These are phyloP conservation scores for Coemansia sp. DNA, from an alignment of 192 early-diverging fungal species.

Conservation along the genomic window DNA sequence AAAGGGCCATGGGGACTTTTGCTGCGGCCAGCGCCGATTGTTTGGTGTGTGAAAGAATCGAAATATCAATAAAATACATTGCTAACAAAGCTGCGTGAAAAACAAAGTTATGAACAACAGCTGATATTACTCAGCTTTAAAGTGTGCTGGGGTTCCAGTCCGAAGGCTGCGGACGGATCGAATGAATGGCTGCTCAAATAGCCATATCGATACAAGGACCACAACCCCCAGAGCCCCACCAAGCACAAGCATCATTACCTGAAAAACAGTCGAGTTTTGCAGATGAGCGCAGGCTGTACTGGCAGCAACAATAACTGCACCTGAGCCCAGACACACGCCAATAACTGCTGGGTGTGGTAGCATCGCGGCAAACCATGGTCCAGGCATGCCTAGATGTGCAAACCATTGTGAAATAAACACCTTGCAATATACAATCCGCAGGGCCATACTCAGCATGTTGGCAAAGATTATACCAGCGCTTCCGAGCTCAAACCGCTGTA, in stretches of 20 bases:
- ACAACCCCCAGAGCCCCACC: slow-evolving; percentile 14
- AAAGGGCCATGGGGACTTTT: no score
- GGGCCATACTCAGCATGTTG: slow-evolving; percentile 80
- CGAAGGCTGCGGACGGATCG: slow-evolving; percentile 16
- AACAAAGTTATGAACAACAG: no score
- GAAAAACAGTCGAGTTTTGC: background rate
- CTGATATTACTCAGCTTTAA: no score
- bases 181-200: slow-evolving; percentile 34
- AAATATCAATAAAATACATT: no score
- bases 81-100: no score
- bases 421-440: slow-evolving; percentile 75
- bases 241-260: slow-evolving; percentile 9
- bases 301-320: background rate
- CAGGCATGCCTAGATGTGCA: background rate
- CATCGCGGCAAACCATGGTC: slow-evolving; percentile 18
- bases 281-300: background rate
- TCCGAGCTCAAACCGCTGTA: slow-evolving; percentile 60
- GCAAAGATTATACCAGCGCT: slow-evolving; percentile 78
- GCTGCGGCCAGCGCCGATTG: no score
- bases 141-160: slow-evolving; percentile 4
- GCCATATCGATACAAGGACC: slow-evolving; percentile 27
- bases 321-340: slow-evolving; percentile 17
- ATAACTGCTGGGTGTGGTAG: slow-evolving; percentile 28
- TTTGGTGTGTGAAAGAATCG: no score
- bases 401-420: slow-evolving; percentile 65